Evolutionary conservation across 2,329 filamentous ascomycete species (phyloP).

Genomic region (Aspergillus oerlinghausenensis): DNA sequence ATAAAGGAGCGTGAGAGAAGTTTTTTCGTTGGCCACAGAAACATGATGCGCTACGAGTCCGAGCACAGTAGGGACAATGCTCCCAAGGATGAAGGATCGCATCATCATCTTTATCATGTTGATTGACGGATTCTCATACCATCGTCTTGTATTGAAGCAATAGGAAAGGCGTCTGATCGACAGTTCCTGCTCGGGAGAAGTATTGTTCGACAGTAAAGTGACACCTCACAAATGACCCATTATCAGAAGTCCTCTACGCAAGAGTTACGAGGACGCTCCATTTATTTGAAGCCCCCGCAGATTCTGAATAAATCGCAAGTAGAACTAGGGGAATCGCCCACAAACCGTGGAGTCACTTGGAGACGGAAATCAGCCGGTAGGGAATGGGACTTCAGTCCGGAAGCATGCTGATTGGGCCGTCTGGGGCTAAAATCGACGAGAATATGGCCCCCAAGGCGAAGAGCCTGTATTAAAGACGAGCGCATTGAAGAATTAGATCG

Average conservation of each 20-base stretch:
- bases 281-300: background rate
- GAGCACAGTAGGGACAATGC: background rate
- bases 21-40: conserved; percentile 29
- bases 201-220: background rate
- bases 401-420: background rate
- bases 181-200: background rate
- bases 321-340: background rate
- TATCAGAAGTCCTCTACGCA: background rate
- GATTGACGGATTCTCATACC: background rate
- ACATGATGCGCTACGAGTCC: background rate
- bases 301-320: background rate
- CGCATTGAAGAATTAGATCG: background rate
- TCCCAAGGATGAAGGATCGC: conserved; percentile 2
- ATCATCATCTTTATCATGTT: background rate
- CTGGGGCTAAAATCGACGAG: background rate
- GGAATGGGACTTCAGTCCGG: background rate
- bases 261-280: background rate
- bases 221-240: background rate
- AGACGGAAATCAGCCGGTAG: background rate
- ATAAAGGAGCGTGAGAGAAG: conserved; percentile 48
- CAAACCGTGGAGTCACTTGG: background rate
- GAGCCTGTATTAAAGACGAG: background rate
- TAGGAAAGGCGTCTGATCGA: background rate
- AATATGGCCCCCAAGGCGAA: background rate
- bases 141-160: background rate